A percentile compares a stretch with the other conserved stretches of the same genome.
phyloP scores from a whole-genome alignment of 192 early-diverging fungal species.

The Coemansia sp. region DNA sequence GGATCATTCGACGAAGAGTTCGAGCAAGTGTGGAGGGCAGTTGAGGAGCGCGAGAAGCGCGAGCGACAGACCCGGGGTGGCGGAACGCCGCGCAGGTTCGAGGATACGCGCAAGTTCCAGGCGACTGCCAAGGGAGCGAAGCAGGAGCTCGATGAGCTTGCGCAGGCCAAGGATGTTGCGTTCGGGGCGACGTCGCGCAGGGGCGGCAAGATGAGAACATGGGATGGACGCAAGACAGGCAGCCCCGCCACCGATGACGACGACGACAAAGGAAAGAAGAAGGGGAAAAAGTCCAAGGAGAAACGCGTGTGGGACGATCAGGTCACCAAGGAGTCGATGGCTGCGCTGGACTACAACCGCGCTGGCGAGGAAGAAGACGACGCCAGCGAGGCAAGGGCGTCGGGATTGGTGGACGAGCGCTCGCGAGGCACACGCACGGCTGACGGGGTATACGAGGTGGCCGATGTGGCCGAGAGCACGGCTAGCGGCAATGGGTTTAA shows the following conservation, averaged over 20 bases:
- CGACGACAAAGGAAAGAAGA: conserved; percentile 23
- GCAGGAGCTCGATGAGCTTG: conserved; percentile 50
- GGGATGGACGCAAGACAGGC: conserved; percentile 22
- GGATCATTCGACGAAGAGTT: conserved; percentile 68
- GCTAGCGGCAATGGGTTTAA: conserved; percentile 49
- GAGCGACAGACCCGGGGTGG: conserved; percentile 39
- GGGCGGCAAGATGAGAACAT: conserved; percentile 38
- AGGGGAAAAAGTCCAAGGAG: conserved; percentile 58
- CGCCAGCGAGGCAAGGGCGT: conserved; percentile 8
- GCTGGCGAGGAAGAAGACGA: conserved; percentile 14
- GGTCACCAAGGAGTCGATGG: conserved; percentile 47
- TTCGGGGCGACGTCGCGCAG: conserved; percentile 17
- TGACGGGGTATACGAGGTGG: conserved; percentile 76
- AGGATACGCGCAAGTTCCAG: conserved; percentile 76
- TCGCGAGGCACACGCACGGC: conserved; percentile 62
- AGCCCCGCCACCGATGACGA: conserved; percentile 10
- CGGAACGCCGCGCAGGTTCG: conserved; percentile 72
- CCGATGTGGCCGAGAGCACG: conserved; percentile 62
- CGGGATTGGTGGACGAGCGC: conserved; percentile 58
- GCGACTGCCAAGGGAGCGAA: conserved; percentile 61
- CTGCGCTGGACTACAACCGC: conserved; percentile 51
- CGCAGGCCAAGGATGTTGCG: conserved; percentile 22
- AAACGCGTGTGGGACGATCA: conserved; percentile 77
- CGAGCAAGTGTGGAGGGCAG: conserved; percentile 60
- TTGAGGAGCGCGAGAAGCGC: conserved; percentile 66